A percentile compares a stretch with the other conserved stretches of the same genome.
Evolutionary conservation across 2,329 filamentous ascomycete genomes (phyloP).

Genomic region (Venturiaceae sp.): DNA sequence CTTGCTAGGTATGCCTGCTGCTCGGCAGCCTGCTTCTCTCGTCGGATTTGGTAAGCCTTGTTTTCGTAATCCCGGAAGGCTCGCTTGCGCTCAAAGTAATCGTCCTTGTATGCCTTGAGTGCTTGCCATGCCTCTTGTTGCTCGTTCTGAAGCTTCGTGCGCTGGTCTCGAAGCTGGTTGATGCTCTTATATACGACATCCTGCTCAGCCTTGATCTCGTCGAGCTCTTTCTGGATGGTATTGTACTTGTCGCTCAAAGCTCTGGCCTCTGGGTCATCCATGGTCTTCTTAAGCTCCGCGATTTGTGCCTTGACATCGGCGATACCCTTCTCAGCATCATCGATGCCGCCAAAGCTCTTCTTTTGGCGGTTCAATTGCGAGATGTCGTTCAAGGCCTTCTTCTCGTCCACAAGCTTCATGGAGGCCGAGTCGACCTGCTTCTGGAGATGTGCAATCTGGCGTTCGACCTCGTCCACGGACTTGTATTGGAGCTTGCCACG

Average conservation of each 20-base stretch:
- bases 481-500: conserved; percentile 77
- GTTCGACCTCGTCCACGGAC: conserved; percentile 77
- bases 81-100: conserved; percentile 72
- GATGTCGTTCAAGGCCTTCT: conserved; percentile 80
- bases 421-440: conserved; percentile 78
- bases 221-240: conserved; percentile 77
- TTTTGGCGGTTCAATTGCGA: conserved; percentile 75
- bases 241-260: conserved; percentile 80
- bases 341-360: conserved; percentile 83
- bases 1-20: conserved; percentile 62
- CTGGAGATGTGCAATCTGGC: conserved; percentile 70
- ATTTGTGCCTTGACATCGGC: conserved; percentile 81
- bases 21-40: conserved; percentile 74
- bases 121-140: conserved; percentile 79
- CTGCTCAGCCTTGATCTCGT: conserved; percentile 83
- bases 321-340: conserved; percentile 79
- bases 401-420: conserved; percentile 96
- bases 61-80: conserved; percentile 78
- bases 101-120: conserved; percentile 81
- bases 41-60: conserved; percentile 64
- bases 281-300: conserved; percentile 74
- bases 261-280: conserved; percentile 88
- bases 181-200: conserved; percentile 85
- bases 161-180: conserved; percentile 74
- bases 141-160: conserved; percentile 70